phyloP scores from a whole-genome alignment of 768 basidiomycete genomes.

The Tulasnella sp. region DNA sequence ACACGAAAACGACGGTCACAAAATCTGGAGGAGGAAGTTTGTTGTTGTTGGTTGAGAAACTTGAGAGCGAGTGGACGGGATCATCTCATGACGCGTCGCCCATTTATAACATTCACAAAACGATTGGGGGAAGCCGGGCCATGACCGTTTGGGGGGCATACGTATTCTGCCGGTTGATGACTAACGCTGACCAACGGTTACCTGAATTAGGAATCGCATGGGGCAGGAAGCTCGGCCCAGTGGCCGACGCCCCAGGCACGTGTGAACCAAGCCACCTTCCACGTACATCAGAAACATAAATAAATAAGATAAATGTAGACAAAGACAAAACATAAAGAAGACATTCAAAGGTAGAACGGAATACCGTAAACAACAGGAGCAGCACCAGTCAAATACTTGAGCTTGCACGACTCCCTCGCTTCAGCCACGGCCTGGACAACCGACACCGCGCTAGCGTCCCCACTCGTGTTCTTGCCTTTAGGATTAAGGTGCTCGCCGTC shows the following conservation, averaged over 20 bases:
- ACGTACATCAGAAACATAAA: not conserved
- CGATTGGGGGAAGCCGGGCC: not conserved
- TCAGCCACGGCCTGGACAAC: constrained; percentile 75
- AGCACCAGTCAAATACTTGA: constrained; percentile 91
- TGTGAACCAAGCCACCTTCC: not conserved
- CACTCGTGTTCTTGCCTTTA: constrained; percentile 27
- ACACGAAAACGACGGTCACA: not conserved
- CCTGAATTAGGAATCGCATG: not conserved
- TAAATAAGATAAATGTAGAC: constrained; percentile 12
- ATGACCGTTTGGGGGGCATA: not conserved
- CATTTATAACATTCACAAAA: not conserved
- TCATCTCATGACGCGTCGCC: not conserved
- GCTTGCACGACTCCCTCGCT: constrained; percentile 76
- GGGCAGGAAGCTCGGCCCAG: not conserved
- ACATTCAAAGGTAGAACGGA: constrained; percentile 70
- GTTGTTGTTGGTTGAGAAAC: not conserved
- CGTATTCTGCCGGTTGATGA: not conserved
- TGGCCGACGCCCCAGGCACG: not conserved
- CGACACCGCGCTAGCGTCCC: constrained; percentile 39
- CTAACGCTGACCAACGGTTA: not conserved
- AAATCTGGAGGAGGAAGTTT: not conserved
- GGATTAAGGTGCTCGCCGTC: constrained; percentile 32
- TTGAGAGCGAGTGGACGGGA: not conserved
- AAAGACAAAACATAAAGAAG: not conserved
- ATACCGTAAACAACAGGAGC: constrained; percentile 95